A percentile compares a stretch with the other conserved stretches of the same genome.
These are phyloP conservation scores for Hypoxylon crocopeplum DNA, from an alignment of 495 filamentous ascomycete species.

Conservation along the genomic window DNA sequence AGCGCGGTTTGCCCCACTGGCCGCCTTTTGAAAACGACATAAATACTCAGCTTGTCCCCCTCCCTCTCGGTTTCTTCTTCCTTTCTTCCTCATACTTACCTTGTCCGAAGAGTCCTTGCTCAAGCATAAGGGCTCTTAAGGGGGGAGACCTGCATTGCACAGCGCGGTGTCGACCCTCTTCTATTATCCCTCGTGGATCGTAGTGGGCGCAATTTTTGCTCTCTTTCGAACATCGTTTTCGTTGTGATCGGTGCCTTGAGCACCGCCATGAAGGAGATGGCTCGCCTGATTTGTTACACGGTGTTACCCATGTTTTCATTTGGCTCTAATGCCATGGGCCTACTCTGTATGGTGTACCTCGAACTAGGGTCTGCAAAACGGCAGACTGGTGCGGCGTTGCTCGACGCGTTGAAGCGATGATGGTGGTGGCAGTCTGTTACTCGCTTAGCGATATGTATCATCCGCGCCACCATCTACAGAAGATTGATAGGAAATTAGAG, in stretches of 20 bases:
- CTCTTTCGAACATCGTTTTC: constrained; percentile 28
- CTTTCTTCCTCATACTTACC: constrained; percentile 78
- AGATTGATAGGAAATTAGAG: too few species aligned
- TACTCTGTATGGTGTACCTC: too few species aligned
- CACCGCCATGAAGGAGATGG: constrained; percentile 39
- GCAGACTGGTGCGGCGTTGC: too few species aligned
- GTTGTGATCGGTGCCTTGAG: constrained; percentile 31
- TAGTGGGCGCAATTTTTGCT: constrained; percentile 52
- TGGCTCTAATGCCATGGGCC: too few species aligned
- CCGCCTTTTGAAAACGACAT: constrained; percentile 17
- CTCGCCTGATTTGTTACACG: too few species aligned
- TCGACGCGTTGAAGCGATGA: too few species aligned
- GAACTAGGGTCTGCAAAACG: too few species aligned
- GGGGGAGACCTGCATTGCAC: constrained; percentile 80
- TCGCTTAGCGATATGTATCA: too few species aligned
- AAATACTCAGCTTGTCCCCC: constrained; percentile 26
- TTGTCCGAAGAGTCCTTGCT: constrained; percentile 70
- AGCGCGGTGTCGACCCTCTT: constrained; percentile 72
- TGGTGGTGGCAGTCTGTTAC: too few species aligned
- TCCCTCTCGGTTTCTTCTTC: constrained; percentile 18
- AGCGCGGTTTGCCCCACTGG: not conserved
- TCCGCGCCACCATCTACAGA: too few species aligned
- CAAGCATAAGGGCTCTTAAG: constrained; percentile 66
- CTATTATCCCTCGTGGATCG: constrained; percentile 74
- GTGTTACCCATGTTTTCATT: too few species aligned